Percentiles rank a stretch among this genome's conserved stretches.
phyloP scores from a whole-genome alignment of 2,329 filamentous ascomycete species.

The Teratosphaeria nubilosa region DNA sequence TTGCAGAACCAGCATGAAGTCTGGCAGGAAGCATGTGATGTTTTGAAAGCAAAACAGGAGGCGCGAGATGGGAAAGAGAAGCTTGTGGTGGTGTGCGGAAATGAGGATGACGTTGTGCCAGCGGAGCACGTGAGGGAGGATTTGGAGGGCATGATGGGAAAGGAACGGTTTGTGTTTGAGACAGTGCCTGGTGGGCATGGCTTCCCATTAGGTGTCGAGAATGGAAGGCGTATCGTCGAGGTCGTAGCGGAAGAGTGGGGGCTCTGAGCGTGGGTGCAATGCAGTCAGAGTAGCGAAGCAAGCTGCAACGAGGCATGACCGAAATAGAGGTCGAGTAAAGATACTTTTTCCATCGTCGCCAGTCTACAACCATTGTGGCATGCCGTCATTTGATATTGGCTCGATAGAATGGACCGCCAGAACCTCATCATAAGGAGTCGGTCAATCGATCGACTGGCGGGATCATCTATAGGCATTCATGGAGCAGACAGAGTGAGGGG shows the following conservation, averaged over 20 bases:
- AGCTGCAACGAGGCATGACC: not conserved
- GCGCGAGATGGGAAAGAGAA: not conserved
- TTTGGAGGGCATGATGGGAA: constrained; percentile 2
- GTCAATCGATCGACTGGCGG: too few species aligned
- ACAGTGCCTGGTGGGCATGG: constrained; percentile 4
- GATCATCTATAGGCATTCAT: too few species aligned
- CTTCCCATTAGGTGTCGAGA: not conserved
- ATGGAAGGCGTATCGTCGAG: constrained; percentile 1
- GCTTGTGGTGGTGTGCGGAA: constrained; percentile 3
- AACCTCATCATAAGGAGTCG: too few species aligned
- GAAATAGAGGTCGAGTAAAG: not conserved
- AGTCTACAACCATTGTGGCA: not conserved
- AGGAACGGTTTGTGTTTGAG: not conserved
- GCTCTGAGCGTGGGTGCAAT: not conserved
- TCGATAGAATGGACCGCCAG: too few species aligned
- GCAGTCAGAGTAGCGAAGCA: not conserved
- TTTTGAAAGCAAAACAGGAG: constrained; percentile 1
- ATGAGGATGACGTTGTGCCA: constrained; percentile 2
- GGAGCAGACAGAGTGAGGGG: too few species aligned
- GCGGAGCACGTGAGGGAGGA: constrained; percentile 3
- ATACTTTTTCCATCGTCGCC: not conserved
- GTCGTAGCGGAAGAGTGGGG: constrained; percentile 1
- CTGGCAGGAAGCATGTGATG: constrained; percentile 8
- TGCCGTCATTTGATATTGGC: too few species aligned
- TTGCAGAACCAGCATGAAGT: constrained; percentile 7